phyloP scores from a whole-genome alignment of 208 protist species.

The Trypanosoma boissoni region DNA sequence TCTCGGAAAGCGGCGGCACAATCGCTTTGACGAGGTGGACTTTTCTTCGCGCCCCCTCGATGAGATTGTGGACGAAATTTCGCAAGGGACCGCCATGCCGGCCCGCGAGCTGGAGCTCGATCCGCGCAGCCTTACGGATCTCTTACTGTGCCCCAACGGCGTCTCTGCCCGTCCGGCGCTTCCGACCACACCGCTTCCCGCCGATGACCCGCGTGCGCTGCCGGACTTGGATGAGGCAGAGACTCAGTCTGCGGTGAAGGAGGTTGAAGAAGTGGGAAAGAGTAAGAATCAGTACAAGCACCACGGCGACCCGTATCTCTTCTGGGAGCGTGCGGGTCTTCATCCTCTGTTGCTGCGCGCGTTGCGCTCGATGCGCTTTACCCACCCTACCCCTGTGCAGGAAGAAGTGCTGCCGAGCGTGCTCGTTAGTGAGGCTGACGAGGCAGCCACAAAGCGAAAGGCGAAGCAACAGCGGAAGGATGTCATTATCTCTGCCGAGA shows the following conservation, averaged over 20 bases:
- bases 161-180: constrained; percentile 21
- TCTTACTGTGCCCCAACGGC: constrained; percentile 39
- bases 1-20: constrained; percentile 37
- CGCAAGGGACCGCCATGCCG: constrained; percentile 56
- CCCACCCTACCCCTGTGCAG: constrained; percentile 84
- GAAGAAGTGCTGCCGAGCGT: constrained; percentile 75
- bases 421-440: constrained; percentile 23
- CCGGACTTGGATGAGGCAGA: constrained; percentile 26
- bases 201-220: constrained; percentile 43
- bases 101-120: constrained; percentile 56
- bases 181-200: constrained; percentile 36
- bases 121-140: constrained; percentile 67
- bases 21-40: constrained; percentile 69
- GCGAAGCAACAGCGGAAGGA: constrained; percentile 37
- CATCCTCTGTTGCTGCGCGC: constrained; percentile 65
- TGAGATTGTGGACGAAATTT: constrained; percentile 59
- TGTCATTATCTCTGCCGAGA: constrained; percentile 92
- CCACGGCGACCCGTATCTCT: constrained; percentile 67
- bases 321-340: constrained; percentile 81
- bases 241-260: constrained; percentile 14
- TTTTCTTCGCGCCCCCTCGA: constrained; percentile 51
- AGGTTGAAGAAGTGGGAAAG: constrained; percentile 5
- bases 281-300: constrained; percentile 82
- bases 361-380: constrained; percentile 67
- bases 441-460: constrained; percentile 9